These are phyloP conservation scores for Erigeron canadensis DNA, from an alignment of 129 eudicot genomes.

Conservation along the genomic window DNA sequence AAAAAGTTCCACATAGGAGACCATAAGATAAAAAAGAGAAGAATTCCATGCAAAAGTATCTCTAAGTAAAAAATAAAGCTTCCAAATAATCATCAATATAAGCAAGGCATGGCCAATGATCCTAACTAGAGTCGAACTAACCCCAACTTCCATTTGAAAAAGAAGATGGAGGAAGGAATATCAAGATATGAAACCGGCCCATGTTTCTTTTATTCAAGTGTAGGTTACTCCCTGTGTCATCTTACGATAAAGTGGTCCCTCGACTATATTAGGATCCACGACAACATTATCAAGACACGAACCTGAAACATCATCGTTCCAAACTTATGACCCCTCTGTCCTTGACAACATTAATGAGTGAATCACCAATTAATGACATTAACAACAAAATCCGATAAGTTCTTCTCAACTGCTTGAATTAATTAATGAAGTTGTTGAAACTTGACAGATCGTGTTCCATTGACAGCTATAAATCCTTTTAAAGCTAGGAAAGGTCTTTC, in stretches of 20 bases:
- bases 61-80: slow-evolving; percentile 59
- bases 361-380: slow-evolving; percentile 74
- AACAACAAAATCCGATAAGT: slow-evolving; percentile 73
- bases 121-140: slow-evolving; percentile 73
- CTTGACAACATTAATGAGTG: slow-evolving; percentile 66
- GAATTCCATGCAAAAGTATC: slow-evolving; percentile 15
- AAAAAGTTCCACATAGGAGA: slow-evolving; percentile 1
- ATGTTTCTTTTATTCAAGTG: slow-evolving; percentile 47
- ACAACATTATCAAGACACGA: slow-evolving; percentile 38
- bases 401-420: slow-evolving; percentile 65
- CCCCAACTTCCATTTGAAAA: slow-evolving; percentile 82
- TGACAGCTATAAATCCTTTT: slow-evolving; percentile 74
- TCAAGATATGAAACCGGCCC: slow-evolving; percentile 72
- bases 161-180: slow-evolving; percentile 98
- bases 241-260: slow-evolving; percentile 76
- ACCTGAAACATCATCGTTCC: slow-evolving; percentile 51
- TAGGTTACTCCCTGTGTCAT: slow-evolving; percentile 35
- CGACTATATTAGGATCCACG: slow-evolving; percentile 32
- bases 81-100: slow-evolving; percentile 92
- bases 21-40: not conserved
- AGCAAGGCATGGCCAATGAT: slow-evolving; percentile 99
- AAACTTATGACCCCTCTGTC: slow-evolving; percentile 62
- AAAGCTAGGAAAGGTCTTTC: slow-evolving; percentile 69
- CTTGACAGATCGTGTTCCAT: slow-evolving; percentile 91
- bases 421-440: slow-evolving; percentile 52